phyloP scores from a whole-genome alignment of 345 rosid species.

The Turritis glabra region DNA sequence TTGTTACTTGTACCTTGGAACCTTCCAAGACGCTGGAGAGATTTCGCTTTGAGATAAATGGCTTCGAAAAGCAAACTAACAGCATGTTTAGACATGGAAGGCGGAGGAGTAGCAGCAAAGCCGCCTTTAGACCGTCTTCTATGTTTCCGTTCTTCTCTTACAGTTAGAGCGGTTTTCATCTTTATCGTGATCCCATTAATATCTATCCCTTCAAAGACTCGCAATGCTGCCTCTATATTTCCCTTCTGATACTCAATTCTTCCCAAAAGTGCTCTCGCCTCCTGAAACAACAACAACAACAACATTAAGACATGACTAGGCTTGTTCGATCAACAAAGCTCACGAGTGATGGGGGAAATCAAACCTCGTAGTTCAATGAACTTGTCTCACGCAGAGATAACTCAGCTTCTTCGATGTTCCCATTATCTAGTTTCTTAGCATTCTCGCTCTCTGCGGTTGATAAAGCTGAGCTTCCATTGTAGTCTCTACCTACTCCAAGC shows the following conservation, averaged over 20 bases:
- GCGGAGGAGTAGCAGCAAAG: slow-evolving; percentile 45
- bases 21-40: slow-evolving; percentile 70
- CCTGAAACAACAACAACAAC: slow-evolving; percentile 45
- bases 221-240: slow-evolving; percentile 73
- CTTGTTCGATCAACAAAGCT: not conserved
- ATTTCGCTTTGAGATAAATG: slow-evolving; percentile 74
- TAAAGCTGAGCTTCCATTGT: slow-evolving; percentile 39
- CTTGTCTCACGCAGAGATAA: slow-evolving; percentile 70
- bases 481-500: slow-evolving; percentile 41
- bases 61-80: slow-evolving; percentile 80
- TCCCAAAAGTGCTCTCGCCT: slow-evolving; percentile 85
- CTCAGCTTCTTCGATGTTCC: slow-evolving; percentile 85
- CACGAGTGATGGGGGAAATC: not conserved
- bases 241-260: slow-evolving; percentile 88
- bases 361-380: slow-evolving; percentile 78
- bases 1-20: slow-evolving; percentile 57
- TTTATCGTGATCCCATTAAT: slow-evolving; percentile 61
- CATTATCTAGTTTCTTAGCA: slow-evolving; percentile 50
- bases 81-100: slow-evolving; percentile 66
- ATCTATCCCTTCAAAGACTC: slow-evolving; percentile 90
- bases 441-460: slow-evolving; percentile 49
- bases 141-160: slow-evolving; percentile 51
- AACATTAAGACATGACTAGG: not conserved
- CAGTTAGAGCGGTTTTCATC: slow-evolving; percentile 56
- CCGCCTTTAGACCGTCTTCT: slow-evolving; percentile 48